These are phyloP conservation scores for Coemansia sp. DNA, from an alignment of 192 early-diverging fungal species.

Conservation along the genomic window DNA sequence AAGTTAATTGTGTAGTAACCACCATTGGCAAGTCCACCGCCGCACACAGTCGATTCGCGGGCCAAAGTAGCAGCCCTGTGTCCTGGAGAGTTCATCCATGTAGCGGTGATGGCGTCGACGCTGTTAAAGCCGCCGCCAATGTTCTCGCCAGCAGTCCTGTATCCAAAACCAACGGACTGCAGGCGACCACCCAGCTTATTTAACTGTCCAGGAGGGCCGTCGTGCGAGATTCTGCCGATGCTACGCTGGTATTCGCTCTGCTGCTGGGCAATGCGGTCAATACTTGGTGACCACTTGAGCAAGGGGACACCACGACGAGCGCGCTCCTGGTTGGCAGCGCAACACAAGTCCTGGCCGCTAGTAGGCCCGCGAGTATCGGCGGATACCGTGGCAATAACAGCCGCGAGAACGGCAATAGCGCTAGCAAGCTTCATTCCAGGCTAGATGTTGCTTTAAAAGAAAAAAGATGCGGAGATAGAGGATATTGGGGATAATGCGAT, in stretches of 20 bases:
- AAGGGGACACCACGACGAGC: slow-evolving; percentile 10
- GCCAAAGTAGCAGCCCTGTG: slow-evolving; percentile 56
- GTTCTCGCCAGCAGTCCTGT: slow-evolving; percentile 50
- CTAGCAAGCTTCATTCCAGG: slow-evolving; percentile 41
- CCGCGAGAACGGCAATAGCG: slow-evolving; percentile 26
- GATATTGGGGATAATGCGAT: not conserved
- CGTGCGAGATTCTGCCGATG: slow-evolving; percentile 18
- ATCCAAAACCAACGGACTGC: slow-evolving; percentile 11
- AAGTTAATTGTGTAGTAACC: slow-evolving; percentile 43
- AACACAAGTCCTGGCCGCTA: slow-evolving; percentile 42
- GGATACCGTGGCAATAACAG: slow-evolving; percentile 12
- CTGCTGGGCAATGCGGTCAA: slow-evolving; percentile 25
- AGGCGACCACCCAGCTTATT: slow-evolving; percentile 33
- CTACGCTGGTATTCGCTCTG: slow-evolving; percentile 32
- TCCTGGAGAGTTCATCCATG: slow-evolving; percentile 56
- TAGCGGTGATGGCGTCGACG: slow-evolving; percentile 17
- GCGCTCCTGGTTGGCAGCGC: slow-evolving; percentile 47
- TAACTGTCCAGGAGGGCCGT: slow-evolving; percentile 6
- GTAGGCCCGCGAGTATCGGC: slow-evolving; percentile 28
- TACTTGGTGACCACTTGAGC: slow-evolving; percentile 30
- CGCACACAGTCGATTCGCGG: slow-evolving; percentile 48
- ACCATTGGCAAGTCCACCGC: slow-evolving; percentile 36
- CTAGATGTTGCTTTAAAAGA: not conserved
- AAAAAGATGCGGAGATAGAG: slow-evolving; percentile 1
- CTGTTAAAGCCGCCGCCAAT: slow-evolving; percentile 23